Percentiles rank a stretch among this genome's conserved stretches.
phyloP scores from a whole-genome alignment of 306 rosid species.

The Vicia villosa region DNA sequence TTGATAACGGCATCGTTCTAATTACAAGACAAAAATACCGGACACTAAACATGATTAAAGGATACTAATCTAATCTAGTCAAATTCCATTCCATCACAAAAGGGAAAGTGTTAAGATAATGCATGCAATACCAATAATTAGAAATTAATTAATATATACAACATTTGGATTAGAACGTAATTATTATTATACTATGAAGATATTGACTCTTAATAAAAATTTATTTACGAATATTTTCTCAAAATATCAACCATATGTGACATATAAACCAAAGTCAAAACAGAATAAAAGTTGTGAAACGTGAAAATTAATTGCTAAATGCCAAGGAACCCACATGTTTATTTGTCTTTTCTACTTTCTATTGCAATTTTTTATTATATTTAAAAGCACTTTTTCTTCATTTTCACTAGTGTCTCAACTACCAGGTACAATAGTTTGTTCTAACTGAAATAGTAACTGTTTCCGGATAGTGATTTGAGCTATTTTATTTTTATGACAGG shows the following conservation, averaged over 20 bases:
- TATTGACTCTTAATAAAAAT: conserved; percentile 35
- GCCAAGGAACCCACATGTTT: conserved; percentile 41
- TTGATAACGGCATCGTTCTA: conserved; percentile 15
- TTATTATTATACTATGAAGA: background rate
- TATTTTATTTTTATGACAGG: background rate
- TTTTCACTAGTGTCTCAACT: conserved; percentile 30
- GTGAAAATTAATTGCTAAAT: conserved; percentile 29
- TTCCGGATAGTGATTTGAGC: conserved; percentile 24
- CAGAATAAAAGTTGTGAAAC: conserved; percentile 22
- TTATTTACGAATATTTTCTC: conserved; percentile 1
- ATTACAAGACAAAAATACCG: conserved; percentile 40
- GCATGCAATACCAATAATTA: conserved; percentile 30
- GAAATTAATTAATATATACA: conserved; percentile 15
- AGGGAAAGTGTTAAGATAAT: conserved; percentile 22
- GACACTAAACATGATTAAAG: conserved; percentile 32
- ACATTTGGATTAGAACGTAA: conserved; percentile 26
- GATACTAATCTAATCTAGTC: conserved; percentile 33
- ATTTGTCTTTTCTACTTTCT: conserved; percentile 29
- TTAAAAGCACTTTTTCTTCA: background rate
- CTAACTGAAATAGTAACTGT: conserved; percentile 24
- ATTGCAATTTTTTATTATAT: background rate
- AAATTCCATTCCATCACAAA: conserved; percentile 34
- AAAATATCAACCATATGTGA: conserved; percentile 9
- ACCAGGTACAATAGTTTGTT: conserved; percentile 3
- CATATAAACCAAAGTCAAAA: conserved; percentile 39